Percentiles rank a stretch among this genome's conserved stretches.
Conservation (phyloP, 768 basidiomycete genomes). For the Trametes villosa region DNA sequence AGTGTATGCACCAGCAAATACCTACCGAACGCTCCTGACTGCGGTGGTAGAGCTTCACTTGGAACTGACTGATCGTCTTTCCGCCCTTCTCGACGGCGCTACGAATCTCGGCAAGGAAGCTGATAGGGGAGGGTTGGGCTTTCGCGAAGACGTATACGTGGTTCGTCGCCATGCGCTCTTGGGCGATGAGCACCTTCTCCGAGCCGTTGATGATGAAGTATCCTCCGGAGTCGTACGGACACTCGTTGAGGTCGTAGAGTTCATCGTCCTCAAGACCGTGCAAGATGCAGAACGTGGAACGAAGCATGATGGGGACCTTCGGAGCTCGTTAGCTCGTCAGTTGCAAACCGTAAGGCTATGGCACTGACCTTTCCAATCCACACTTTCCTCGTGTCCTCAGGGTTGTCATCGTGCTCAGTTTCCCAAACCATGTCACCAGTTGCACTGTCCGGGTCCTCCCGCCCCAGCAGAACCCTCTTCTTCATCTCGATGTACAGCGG, state of each 20-base stretch:
- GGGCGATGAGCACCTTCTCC: constrained; percentile 99
- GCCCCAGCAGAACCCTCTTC: constrained; percentile 79
- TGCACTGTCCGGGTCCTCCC: constrained; percentile 78
- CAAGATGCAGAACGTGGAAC: constrained; percentile 94
- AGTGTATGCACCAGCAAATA: constrained; percentile 1
- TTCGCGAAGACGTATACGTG: constrained; percentile 99
- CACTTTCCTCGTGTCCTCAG: constrained; percentile 77
- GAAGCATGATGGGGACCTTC: constrained; percentile 97
- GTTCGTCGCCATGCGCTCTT: constrained; percentile 99
- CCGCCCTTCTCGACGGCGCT: constrained; percentile 98
- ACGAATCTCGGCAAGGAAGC: constrained; percentile 95
- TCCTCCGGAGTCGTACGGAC: constrained; percentile 97
- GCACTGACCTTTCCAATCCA: constrained; percentile 89
- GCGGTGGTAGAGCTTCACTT: constrained; percentile 95
- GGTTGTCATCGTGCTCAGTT: constrained; percentile 63
- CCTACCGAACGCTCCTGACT: constrained; percentile 88
- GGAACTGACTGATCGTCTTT: constrained; percentile 96
- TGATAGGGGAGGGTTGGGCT: constrained; percentile 93
- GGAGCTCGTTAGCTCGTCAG: not conserved
- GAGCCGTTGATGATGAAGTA: constrained; percentile 99
- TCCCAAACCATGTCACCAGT: constrained; percentile 84
- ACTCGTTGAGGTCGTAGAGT: constrained; percentile 92
- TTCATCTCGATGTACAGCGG: constrained; percentile 96
- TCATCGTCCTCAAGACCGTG: constrained; percentile 77
- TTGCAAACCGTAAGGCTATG: not conserved